Conservation (phyloP, 768 basidiomycete genomes). For the Boletus tylopilopsis region DNA sequence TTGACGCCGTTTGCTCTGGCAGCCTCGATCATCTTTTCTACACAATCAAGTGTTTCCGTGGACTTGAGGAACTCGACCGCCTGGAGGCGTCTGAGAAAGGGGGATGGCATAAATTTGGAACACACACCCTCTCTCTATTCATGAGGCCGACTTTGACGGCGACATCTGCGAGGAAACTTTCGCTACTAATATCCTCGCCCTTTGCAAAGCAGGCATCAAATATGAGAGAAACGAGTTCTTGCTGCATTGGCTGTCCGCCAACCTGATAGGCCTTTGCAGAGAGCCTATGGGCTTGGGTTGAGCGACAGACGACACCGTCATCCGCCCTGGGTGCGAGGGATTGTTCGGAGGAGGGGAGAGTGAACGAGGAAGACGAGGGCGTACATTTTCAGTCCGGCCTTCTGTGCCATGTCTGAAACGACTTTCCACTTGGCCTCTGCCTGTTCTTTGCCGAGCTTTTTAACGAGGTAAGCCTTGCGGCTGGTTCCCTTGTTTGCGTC, state of each 20-base stretch:
- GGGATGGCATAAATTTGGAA: background rate
- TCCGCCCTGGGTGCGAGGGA: conserved; percentile 26
- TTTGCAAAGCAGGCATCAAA: conserved; percentile 40
- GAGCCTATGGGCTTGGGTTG: conserved; percentile 43
- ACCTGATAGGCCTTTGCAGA: conserved; percentile 40
- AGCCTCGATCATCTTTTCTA: conserved; percentile 37
- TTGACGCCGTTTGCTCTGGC: conserved; percentile 43
- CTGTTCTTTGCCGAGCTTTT: conserved; percentile 28
- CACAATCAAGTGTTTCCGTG: conserved; percentile 37
- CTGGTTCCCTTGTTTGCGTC: conserved; percentile 18
- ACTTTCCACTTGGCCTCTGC: conserved; percentile 27
- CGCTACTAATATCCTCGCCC: conserved; percentile 37
- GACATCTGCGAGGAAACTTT: conserved; percentile 32
- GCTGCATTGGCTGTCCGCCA: conserved; percentile 40
- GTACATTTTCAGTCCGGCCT: conserved; percentile 25
- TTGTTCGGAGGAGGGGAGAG: background rate
- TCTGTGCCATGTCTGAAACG: conserved; percentile 27
- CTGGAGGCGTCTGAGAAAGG: conserved; percentile 16
- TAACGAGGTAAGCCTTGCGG: conserved; percentile 22
- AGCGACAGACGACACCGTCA: conserved; percentile 38
- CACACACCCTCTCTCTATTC: conserved; percentile 34
- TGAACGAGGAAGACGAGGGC: background rate
- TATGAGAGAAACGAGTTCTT: conserved; percentile 32
- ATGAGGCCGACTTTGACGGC: conserved; percentile 41
- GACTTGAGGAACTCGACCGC: conserved; percentile 40